Evolutionary conservation across 2,329 filamentous ascomycete species (phyloP), one percentile per base, ranked within the genome.

Genomic region (Alternaria brassicae): DNA sequence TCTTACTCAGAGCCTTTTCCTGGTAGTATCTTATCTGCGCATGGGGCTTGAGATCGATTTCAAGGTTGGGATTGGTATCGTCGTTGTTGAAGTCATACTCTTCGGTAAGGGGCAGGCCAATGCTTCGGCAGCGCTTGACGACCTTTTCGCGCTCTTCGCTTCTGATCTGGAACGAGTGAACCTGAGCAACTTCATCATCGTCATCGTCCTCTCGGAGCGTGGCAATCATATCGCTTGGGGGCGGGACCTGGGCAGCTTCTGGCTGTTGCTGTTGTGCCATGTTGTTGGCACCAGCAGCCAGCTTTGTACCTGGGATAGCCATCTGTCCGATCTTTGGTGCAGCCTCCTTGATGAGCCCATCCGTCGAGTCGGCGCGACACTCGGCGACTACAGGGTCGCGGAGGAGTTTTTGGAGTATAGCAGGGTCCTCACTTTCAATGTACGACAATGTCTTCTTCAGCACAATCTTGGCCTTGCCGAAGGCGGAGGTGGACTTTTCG

Each of bases 71-170:
- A 72, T 98, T 99, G 68, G 88, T 85, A 61, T 91, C 87, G 75
- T 99, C 95, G 68, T 95, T 93, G 58, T 93, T 86, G 78, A 98
- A 99, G 77, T 99, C 95, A 78, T 99, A 99, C 79, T 99, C 95
- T 77, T 98, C 93, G 8, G 97, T 86, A 8, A 97, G 89, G 3
- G 95, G 95, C 62, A 92, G 90, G 25, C 90, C 90, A 50, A 99
- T 88, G 44, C 91, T 90, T 52, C 96, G 86, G 73, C 95, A 98
- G 59, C 92, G 90, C 77, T 95, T 93, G 72, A 96, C 92, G 1
- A 98, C 93, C 3, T 85, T 85, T 79, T 97, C 93, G 40, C 97
- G 93, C 42, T 89, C 88, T 62, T 88, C 86, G 67, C 93, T 91
- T 2, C 87, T 86, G 60, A 99, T 96, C 72, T 98, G 91, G 72